Evolutionary conservation across 2,329 filamentous ascomycete species (phyloP).

Genomic region (Neonectria coccinea): DNA sequence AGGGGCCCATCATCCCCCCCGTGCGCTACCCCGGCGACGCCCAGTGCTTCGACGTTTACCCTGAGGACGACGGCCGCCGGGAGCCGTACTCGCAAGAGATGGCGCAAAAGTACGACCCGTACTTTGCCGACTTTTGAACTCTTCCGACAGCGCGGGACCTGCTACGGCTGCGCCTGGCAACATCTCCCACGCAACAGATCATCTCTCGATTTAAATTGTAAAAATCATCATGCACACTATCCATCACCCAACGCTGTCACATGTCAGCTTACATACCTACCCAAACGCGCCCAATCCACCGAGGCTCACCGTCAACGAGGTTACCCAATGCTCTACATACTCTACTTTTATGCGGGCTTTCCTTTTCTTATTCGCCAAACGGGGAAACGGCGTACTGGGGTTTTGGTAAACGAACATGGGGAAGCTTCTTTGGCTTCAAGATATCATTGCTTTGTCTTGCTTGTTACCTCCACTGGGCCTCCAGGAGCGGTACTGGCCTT

Average conservation of each 20-base stretch:
- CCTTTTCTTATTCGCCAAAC: not conserved
- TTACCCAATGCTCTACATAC: not conserved
- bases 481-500: not conserved
- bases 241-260: not conserved
- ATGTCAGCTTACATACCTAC: not conserved
- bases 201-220: not conserved
- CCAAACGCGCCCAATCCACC: not conserved
- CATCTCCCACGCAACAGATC: not conserved
- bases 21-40: conserved; percentile 79
- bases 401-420: not conserved
- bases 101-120: conserved; percentile 74
- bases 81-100: conserved; percentile 78
- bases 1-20: conserved; percentile 81
- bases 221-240: conserved; percentile 1
- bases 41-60: conserved; percentile 85
- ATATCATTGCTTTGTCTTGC: not conserved
- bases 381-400: not conserved
- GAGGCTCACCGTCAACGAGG: not conserved
- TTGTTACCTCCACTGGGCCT: not conserved
- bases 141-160: not conserved
- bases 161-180: not conserved
- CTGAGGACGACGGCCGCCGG: conserved; percentile 76
- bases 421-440: not conserved
- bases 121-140: conserved; percentile 73
- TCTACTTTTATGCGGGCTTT: not conserved